Percentiles rank a stretch among this genome's conserved stretches.
Conservation (phyloP, 2,329 filamentous ascomycete species). For the Hypoxylon sp. region DNA sequence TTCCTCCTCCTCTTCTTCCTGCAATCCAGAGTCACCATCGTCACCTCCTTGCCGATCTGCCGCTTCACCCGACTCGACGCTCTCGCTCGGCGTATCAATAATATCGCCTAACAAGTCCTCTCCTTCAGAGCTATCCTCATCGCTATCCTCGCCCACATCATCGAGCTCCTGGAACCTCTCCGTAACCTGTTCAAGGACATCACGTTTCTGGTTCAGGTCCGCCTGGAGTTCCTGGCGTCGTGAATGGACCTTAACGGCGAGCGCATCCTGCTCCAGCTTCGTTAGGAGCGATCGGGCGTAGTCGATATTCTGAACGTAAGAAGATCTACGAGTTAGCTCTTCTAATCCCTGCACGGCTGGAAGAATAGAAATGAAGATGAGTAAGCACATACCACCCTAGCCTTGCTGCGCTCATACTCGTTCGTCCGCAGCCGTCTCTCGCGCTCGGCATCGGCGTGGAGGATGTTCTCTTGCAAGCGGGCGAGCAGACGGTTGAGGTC, state of each 20-base stretch:
- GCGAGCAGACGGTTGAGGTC: constrained; percentile 76
- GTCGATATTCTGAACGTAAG: constrained; percentile 72
- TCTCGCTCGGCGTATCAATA: constrained; percentile 69
- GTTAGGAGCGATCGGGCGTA: constrained; percentile 78
- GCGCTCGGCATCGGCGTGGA: constrained; percentile 72
- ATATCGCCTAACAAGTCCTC: constrained; percentile 71
- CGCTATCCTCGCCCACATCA: constrained; percentile 67
- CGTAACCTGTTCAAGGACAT: constrained; percentile 74
- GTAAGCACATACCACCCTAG: constrained; percentile 63
- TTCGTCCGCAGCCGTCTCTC: constrained; percentile 71
- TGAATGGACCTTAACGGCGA: constrained; percentile 69
- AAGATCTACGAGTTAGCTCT: constrained; percentile 18
- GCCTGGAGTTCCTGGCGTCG: constrained; percentile 73
- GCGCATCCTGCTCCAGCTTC: constrained; percentile 77
- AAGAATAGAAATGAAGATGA: neutral
- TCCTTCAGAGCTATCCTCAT: constrained; percentile 64
- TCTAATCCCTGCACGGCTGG: neutral
- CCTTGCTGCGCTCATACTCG: constrained; percentile 75
- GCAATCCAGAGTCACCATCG: constrained; percentile 13
- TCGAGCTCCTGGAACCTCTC: constrained; percentile 78
- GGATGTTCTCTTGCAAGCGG: constrained; percentile 75
- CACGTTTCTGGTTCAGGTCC: constrained; percentile 75
- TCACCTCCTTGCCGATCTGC: constrained; percentile 20
- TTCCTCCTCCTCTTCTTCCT: constrained; percentile 35
- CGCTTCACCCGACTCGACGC: constrained; percentile 58